phyloP scores from a whole-genome alignment of 768 basidiomycete species.

The Amanita brunnescens region DNA sequence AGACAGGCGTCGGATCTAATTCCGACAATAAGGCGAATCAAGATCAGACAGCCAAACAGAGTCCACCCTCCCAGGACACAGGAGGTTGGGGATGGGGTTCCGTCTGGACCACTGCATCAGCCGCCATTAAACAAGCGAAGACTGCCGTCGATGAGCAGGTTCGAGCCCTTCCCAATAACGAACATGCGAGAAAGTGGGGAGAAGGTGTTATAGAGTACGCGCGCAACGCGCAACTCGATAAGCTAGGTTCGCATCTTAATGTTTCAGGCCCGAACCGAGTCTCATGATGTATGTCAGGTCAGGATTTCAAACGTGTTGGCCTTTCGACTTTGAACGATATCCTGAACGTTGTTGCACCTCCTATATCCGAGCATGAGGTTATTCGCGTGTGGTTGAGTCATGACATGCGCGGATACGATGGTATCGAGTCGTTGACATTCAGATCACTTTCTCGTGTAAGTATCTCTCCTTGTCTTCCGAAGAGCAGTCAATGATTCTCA shows the following conservation, averaged over 20 bases:
- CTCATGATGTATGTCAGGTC: constrained; percentile 39
- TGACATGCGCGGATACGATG: constrained; percentile 95
- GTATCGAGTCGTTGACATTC: constrained; percentile 91
- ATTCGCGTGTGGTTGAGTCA: constrained; percentile 94
- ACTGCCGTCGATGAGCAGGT: constrained; percentile 90
- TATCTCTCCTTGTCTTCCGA: not conserved
- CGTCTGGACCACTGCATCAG: constrained; percentile 84
- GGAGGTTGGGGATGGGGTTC: constrained; percentile 75
- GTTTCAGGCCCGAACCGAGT: not conserved
- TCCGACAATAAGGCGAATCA: not conserved
- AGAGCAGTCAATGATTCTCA: not conserved
- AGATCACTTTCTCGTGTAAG: constrained; percentile 72
- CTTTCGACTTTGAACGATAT: constrained; percentile 86
- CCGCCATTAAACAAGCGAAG: constrained; percentile 81
- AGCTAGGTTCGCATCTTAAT: constrained; percentile 48
- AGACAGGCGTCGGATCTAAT: constrained; percentile 7
- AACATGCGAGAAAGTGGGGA: constrained; percentile 83
- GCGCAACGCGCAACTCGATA: constrained; percentile 83
- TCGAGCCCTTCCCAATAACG: constrained; percentile 77
- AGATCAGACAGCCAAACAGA: not conserved
- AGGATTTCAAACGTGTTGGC: constrained; percentile 85
- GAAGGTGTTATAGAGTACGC: constrained; percentile 83
- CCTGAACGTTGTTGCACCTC: constrained; percentile 93
- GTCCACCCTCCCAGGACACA: constrained; percentile 4
- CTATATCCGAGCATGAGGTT: constrained; percentile 97